Percentiles rank a stretch among this genome's conserved stretches.
Conservation (phyloP, 2,329 filamentous ascomycete genomes). For the Neopestalotiopsis rosae region DNA sequence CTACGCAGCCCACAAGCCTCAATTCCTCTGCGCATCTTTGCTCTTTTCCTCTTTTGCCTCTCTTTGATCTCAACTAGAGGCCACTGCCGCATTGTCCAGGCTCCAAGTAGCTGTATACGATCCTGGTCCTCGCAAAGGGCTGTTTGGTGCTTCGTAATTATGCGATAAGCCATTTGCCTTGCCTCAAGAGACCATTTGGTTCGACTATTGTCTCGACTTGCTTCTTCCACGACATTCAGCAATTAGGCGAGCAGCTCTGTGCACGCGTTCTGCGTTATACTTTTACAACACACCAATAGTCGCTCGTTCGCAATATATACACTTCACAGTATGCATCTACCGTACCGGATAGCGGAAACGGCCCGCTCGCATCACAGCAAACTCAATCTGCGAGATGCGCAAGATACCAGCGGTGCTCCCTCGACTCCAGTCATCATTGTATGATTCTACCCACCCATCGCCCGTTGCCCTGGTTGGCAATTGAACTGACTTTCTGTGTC, state of each 20-base stretch:
- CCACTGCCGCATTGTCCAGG: neutral
- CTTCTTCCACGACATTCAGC: neutral
- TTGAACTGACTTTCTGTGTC: neutral
- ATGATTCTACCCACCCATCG: neutral
- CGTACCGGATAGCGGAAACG: slow-evolving; percentile 7
- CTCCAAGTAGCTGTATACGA: neutral
- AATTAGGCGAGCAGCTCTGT: neutral
- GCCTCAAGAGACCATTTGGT: neutral
- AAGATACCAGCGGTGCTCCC: neutral
- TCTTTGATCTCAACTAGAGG: neutral
- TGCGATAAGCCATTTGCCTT: neutral
- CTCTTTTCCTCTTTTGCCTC: neutral
- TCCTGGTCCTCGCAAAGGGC: neutral
- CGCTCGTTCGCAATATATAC: slow-evolving; percentile 3
- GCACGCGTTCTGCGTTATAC: neutral
- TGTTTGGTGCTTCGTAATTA: neutral
- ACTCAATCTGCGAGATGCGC: neutral
- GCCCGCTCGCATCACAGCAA: neutral
- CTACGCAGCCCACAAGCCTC: neutral
- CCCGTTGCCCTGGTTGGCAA: no score
- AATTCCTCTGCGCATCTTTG: neutral
- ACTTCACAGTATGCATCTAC: slow-evolving; percentile 10
- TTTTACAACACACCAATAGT: neutral
- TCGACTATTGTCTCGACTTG: neutral
- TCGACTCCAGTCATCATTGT: neutral